Conservation (phyloP, 2,329 filamentous ascomycete genomes). For the Pyricularia sp. region DNA sequence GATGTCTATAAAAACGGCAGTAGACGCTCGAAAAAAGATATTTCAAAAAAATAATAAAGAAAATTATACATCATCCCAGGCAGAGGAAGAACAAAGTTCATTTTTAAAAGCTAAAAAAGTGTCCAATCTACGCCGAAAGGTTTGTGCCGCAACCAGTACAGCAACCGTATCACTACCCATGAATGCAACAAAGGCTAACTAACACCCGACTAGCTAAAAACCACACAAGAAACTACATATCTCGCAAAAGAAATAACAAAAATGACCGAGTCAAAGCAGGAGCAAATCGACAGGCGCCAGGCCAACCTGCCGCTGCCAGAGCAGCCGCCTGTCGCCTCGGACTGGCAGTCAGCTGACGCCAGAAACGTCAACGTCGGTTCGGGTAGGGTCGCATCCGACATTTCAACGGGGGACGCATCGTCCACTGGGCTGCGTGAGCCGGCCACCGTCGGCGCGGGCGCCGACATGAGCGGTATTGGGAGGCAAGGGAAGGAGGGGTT, state of each 20-base stretch:
- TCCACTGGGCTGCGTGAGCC: conserved; percentile 47
- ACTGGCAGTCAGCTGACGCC: conserved; percentile 67
- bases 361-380: conserved; percentile 62
- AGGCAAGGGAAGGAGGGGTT: conserved; percentile 48
- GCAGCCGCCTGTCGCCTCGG: conserved; percentile 63
- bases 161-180: background rate
- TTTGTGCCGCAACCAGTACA: background rate
- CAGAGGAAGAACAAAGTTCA: too few relatives aligned
- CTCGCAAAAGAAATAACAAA: background rate
- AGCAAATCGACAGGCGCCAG: conserved; percentile 58
- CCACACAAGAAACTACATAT: background rate
- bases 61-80: too few relatives aligned
- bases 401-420: conserved; percentile 39
- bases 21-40: background rate
- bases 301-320: conserved; percentile 73
- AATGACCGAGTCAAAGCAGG: conserved; percentile 45
- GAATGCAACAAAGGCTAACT: background rate
- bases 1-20: background rate
- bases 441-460: conserved; percentile 43
- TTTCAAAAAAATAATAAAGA: background rate
- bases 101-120: too few relatives aligned
- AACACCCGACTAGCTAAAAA: background rate
- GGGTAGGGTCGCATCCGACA: conserved; percentile 40
- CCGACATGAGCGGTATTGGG: conserved; percentile 51
- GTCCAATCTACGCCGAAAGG: background rate